These are phyloP conservation scores for Coccomyxa sp. DNA, from an alignment of 139 green algal species.

Conservation along the genomic window DNA sequence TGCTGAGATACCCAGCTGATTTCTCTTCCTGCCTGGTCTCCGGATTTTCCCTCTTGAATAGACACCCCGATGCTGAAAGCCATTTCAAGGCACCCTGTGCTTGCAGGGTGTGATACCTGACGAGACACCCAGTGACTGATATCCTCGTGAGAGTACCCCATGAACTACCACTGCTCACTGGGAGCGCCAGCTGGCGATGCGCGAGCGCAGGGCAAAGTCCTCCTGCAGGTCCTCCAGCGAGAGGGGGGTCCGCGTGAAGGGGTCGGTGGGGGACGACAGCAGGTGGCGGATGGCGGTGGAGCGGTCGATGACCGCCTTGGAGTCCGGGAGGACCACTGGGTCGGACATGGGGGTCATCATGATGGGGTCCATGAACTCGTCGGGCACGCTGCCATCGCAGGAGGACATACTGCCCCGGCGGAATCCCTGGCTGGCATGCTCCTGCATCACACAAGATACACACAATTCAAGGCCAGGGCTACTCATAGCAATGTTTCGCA, in stretches of 20 bases:
- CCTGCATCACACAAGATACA: background rate
- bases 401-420: background rate
- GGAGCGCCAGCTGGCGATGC: conserved; percentile 21
- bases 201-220: conserved; percentile 30
- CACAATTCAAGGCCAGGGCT: background rate
- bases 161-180: no score
- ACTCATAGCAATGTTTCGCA: no score
- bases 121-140: no score
- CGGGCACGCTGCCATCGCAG: conserved; percentile 27
- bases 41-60: no score
- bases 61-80: no score
- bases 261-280: conserved; percentile 54
- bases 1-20: no score
- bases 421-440: background rate
- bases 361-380: conserved; percentile 51
- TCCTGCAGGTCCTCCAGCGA: conserved; percentile 40
- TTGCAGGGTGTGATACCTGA: no score
- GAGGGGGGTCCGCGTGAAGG: conserved; percentile 64
- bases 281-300: conserved; percentile 66
- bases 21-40: no score
- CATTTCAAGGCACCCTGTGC: no score
- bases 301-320: conserved; percentile 26
- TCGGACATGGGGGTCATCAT: conserved; percentile 26
- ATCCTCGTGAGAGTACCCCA: no score
- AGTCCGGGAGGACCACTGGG: conserved; percentile 53